phyloP scores from a whole-genome alignment of 352 stramenopile genomes.

The Peronosclerospora sorghi region DNA sequence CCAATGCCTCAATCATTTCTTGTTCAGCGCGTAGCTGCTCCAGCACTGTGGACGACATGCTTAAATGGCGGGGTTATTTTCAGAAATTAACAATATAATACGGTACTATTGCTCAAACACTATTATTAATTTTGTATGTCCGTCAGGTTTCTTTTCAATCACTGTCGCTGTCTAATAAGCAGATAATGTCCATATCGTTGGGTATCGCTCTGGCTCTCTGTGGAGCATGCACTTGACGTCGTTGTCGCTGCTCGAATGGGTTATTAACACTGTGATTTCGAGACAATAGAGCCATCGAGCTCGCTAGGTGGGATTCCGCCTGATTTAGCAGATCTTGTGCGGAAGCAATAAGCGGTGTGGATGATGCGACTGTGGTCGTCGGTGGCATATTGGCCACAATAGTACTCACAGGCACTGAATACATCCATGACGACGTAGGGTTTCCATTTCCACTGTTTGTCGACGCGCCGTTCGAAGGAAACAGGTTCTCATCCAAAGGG shows the following conservation, averaged over 20 bases:
- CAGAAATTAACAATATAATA: constrained; percentile 12
- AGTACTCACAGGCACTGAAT: constrained; percentile 25
- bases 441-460: constrained; percentile 11
- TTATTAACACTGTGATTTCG: constrained; percentile 47
- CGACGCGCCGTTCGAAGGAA: constrained; percentile 16
- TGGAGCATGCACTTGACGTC: constrained; percentile 8
- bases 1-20: constrained; percentile 70
- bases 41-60: constrained; percentile 79
- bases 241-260: constrained; percentile 31
- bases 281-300: constrained; percentile 52
- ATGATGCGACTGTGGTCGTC: constrained; percentile 4
- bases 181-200: constrained; percentile 57
- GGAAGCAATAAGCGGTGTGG: constrained; percentile 9
- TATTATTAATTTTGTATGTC: too few relatives aligned
- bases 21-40: constrained; percentile 74
- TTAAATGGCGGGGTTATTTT: neutral
- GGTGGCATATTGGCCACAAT: constrained; percentile 21
- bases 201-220: constrained; percentile 12
- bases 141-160: constrained; percentile 23
- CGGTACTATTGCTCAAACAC: constrained; percentile 1
- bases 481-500: constrained; percentile 48
- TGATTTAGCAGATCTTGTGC: constrained; percentile 20
- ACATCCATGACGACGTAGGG: constrained; percentile 15
- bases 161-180: constrained; percentile 69
- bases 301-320: constrained; percentile 38